phyloP scores from a whole-genome alignment of 139 green algal genomes.

The Auxenochlorella pyrenoidosa region DNA sequence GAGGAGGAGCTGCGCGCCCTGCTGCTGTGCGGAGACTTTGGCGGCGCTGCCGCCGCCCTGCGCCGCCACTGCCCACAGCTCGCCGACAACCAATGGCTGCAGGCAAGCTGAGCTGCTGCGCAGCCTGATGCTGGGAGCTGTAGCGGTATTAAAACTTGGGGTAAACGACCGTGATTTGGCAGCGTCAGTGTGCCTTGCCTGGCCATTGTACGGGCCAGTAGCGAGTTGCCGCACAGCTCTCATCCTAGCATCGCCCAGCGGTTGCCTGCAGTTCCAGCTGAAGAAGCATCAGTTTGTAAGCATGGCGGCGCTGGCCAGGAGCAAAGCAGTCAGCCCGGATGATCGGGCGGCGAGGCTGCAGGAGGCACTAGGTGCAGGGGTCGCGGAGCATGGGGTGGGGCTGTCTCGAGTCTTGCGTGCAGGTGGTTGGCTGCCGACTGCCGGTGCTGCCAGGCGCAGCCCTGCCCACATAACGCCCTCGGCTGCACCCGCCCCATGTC shows the following conservation, averaged over 20 bases:
- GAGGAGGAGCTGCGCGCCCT: background rate
- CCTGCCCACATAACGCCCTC: background rate
- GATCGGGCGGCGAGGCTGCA: background rate
- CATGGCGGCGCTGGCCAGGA: background rate
- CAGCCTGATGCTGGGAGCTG: no score
- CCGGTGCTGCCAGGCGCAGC: background rate
- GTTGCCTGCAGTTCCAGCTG: constrained; percentile 14
- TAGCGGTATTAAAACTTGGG: no score
- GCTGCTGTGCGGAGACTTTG: constrained; percentile 8
- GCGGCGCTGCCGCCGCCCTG: background rate
- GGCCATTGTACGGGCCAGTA: no score
- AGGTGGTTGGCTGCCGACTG: no score
- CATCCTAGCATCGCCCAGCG: no score
- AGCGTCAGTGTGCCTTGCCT: no score
- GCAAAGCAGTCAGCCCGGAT: background rate
- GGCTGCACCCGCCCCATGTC: background rate
- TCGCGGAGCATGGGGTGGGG: background rate
- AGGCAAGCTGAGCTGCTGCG: no score
- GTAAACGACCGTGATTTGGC: no score
- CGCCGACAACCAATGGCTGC: constrained; percentile 5
- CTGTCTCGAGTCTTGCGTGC: background rate
- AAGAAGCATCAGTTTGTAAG: background rate
- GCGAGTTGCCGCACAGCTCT: no score
- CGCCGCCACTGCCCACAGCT: background rate
- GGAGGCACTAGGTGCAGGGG: constrained; percentile 7